These are phyloP conservation scores for Proliferodiscus dingleyae DNA, from an alignment of 2,329 filamentous ascomycete genomes.

Conservation along the genomic window DNA sequence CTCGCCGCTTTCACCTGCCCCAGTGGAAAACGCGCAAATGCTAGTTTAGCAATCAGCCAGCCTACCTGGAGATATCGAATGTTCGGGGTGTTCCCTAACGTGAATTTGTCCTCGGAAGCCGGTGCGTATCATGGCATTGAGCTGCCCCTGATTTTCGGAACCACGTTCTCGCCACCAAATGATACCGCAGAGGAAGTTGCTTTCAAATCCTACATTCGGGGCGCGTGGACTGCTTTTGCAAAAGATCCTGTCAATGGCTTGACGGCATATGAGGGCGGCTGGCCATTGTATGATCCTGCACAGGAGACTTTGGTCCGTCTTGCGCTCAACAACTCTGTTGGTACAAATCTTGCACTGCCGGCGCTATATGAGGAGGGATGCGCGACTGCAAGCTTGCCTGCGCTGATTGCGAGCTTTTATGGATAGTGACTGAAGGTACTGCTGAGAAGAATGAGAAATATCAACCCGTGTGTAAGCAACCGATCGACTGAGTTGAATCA, in stretches of 20 bases:
- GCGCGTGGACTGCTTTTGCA: conserved; percentile 32
- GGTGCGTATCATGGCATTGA: conserved; percentile 31
- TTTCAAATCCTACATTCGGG: too few relatives aligned
- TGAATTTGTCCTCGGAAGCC: conserved; percentile 21
- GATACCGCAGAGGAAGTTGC: too few relatives aligned
- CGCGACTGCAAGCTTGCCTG: neutral
- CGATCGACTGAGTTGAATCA: too few relatives aligned
- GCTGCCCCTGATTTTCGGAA: too few relatives aligned
- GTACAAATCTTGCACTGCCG: conserved; percentile 11
- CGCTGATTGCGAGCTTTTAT: neutral
- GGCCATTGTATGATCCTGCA: conserved; percentile 15
- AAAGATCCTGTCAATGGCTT: conserved; percentile 29
- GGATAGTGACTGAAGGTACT: too few relatives aligned
- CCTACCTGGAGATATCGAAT: conserved; percentile 33
- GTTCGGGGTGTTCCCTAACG: conserved; percentile 29
- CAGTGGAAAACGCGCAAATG: conserved; percentile 17
- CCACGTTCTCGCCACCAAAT: conserved; percentile 30
- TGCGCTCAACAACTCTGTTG: conserved; percentile 13
- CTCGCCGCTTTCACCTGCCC: conserved; percentile 32
- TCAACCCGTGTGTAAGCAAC: too few relatives aligned
- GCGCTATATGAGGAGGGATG: neutral
- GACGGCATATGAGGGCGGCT: conserved; percentile 12
- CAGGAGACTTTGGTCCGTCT: conserved; percentile 15
- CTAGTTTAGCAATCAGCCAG: conserved; percentile 13
- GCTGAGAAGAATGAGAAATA: too few relatives aligned